phyloP scores from a whole-genome alignment of 768 basidiomycete genomes.

The Suillus hirtellus region DNA sequence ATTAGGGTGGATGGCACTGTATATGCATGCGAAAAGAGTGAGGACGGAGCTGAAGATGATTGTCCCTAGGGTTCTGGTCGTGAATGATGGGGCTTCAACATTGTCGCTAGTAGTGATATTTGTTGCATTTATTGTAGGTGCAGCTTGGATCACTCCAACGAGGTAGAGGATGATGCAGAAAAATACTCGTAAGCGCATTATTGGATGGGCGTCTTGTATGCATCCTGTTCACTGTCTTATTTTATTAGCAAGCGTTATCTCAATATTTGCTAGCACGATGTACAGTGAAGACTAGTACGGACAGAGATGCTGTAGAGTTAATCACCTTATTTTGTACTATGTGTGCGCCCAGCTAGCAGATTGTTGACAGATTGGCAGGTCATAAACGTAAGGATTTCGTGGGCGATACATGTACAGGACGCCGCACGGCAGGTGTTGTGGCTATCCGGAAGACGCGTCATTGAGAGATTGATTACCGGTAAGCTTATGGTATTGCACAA shows the following conservation, averaged over 20 bases:
- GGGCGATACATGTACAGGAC: too few relatives aligned
- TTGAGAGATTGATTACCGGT: too few relatives aligned
- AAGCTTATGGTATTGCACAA: too few relatives aligned
- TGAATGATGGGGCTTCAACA: neutral
- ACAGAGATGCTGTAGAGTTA: too few relatives aligned
- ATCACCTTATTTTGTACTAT: too few relatives aligned
- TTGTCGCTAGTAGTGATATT: neutral
- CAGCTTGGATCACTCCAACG: neutral
- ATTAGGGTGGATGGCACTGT: constrained; percentile 29
- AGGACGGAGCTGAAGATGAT: constrained; percentile 20
- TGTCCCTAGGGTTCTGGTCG: constrained; percentile 21
- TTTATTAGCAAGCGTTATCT: neutral
- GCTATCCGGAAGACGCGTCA: too few relatives aligned
- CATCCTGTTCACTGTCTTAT: neutral
- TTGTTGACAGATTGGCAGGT: too few relatives aligned
- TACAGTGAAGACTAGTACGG: too few relatives aligned
- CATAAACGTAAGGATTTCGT: too few relatives aligned
- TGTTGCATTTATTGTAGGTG: neutral
- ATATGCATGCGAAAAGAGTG: constrained; percentile 28
- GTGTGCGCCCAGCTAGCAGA: too few relatives aligned
- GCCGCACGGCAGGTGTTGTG: too few relatives aligned
- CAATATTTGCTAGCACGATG: neutral
- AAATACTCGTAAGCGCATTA: constrained; percentile 2
- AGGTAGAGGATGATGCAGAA: constrained; percentile 14
- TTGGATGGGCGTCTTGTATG: neutral